Evolutionary conservation across 768 basidiomycete species (phyloP), one percentile per base, ranked within the genome.

Genomic region (Phaeotremella skinneri): DNA sequence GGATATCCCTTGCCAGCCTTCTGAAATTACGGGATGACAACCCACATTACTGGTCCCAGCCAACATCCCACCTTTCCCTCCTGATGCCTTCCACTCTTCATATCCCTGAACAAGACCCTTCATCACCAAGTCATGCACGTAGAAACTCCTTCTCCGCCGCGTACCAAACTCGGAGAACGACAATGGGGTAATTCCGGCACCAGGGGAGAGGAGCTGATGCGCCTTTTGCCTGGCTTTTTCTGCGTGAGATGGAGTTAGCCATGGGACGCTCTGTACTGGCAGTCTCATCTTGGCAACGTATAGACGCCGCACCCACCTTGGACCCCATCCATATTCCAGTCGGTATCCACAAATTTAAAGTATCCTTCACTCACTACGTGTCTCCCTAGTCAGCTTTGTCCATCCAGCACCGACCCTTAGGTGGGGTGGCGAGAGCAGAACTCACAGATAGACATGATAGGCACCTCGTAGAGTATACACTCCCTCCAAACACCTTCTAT

Each of bases 401-500:
- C 5, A 47, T 23, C 23, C 4, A 41, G 47, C 4, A 34, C n/a
- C n/a, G n/a, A n/a, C n/a, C n/a, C 16, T 7, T 27, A 50, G 41
- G 7, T 14, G 29, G 9, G 16, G 14, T 41, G 14, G 9, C n/a
- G 17, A 29, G 26, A 31, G 27, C 41, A 31, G 11, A 20, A 71
- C 75, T 55, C 48, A 76, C 75, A 80, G 62, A 85, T 85, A 14
- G 91, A 86, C 91, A 98, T 92, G 51, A 98, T 79, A 1, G 91
- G 93, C 1, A 97, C 91, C 79, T 98, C 96, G 86, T 94, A 99
- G 26, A 96, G 79, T 58, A 98, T 94, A 5, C 61, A 62, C 25
- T 76, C 72, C 48, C 54, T 64, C 77, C 76, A 78, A 7, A 59
- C 53, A 5, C 77, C 77, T 31, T 62, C 55, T 37, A 78, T 92